A percentile compares a stretch with the other conserved stretches of the same genome.
Conservation (phyloP, 148 eudicot species). For the Fagopyrum tataricum region DNA sequence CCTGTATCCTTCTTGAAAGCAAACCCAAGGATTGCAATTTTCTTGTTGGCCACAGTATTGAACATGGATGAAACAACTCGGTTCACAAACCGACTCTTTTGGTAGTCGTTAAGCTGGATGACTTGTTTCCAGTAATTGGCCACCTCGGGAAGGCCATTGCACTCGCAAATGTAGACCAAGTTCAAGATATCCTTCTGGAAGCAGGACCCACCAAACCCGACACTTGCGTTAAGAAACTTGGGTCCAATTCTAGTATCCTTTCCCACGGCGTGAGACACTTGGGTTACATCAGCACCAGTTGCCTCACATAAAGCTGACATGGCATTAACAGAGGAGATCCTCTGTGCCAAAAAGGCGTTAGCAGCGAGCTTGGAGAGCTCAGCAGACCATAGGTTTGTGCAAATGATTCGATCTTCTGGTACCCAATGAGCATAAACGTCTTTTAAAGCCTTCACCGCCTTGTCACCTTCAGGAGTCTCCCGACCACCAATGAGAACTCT, state of each 20-base stretch:
- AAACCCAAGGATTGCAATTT: conserved; percentile 47
- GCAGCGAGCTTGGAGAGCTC: conserved; percentile 72
- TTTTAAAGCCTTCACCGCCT: conserved; percentile 44
- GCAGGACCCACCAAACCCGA: conserved; percentile 61
- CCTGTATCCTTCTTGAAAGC: conserved; percentile 61
- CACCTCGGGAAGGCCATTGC: conserved; percentile 49
- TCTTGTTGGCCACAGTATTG: conserved; percentile 49
- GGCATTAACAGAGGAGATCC: conserved; percentile 62
- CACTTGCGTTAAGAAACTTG: conserved; percentile 57
- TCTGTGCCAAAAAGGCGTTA: conserved; percentile 61
- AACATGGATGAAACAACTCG: conserved; percentile 59
- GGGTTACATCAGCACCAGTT: conserved; percentile 51
- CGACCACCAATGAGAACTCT: conserved; percentile 64
- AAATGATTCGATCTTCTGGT: conserved; percentile 44
- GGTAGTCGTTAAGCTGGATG: conserved; percentile 57
- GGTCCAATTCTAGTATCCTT: conserved; percentile 54
- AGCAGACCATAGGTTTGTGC: conserved; percentile 62
- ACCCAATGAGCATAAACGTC: conserved; percentile 62
- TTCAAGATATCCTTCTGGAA: conserved; percentile 60
- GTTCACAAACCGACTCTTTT: conserved; percentile 53
- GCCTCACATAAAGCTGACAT: conserved; percentile 63
- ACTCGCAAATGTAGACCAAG: conserved; percentile 54
- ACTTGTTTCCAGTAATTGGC: conserved; percentile 63
- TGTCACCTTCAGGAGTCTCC: conserved; percentile 46
- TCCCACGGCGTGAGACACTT: conserved; percentile 58